phyloP scores from a whole-genome alignment of 1,284 basidiomycete genomes.

The Microbotryum silenes-acaulis region DNA sequence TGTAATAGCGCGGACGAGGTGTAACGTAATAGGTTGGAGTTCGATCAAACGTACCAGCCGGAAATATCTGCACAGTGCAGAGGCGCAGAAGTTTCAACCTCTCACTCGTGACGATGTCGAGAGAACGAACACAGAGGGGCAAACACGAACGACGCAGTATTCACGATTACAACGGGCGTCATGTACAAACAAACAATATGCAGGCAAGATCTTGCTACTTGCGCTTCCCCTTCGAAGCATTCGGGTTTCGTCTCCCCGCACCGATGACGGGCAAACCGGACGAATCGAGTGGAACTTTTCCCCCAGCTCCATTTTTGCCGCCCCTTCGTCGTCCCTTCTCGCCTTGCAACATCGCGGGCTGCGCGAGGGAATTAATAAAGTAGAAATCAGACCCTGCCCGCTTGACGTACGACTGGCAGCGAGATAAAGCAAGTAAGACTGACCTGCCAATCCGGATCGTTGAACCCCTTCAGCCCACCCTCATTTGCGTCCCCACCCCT shows the following conservation, averaged over 20 bases:
- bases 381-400: not conserved
- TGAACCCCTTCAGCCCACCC: conserved; percentile 64
- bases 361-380: conserved; percentile 43
- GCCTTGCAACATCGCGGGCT: conserved; percentile 72
- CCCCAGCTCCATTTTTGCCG: conserved; percentile 46
- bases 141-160: too few relatives aligned
- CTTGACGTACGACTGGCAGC: not conserved
- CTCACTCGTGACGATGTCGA: too few relatives aligned
- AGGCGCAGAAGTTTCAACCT: too few relatives aligned
- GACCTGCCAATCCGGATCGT: conserved; percentile 66
- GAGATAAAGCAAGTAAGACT: conserved; percentile 35
- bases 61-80: too few relatives aligned
- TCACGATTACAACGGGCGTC: too few relatives aligned
- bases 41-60: too few relatives aligned
- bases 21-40: too few relatives aligned
- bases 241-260: conserved; percentile 76
- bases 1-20: too few relatives aligned
- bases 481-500: conserved; percentile 32
- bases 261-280: conserved; percentile 70
- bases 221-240: conserved; percentile 55
- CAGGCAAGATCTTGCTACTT: conserved; percentile 20
- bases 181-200: not conserved
- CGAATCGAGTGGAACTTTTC: conserved; percentile 46
- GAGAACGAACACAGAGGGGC: too few relatives aligned
- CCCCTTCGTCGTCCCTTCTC: conserved; percentile 67